These are phyloP conservation scores for Talaromyces stipitatus DNA, from an alignment of 495 filamentous ascomycete species.

Conservation along the genomic window DNA sequence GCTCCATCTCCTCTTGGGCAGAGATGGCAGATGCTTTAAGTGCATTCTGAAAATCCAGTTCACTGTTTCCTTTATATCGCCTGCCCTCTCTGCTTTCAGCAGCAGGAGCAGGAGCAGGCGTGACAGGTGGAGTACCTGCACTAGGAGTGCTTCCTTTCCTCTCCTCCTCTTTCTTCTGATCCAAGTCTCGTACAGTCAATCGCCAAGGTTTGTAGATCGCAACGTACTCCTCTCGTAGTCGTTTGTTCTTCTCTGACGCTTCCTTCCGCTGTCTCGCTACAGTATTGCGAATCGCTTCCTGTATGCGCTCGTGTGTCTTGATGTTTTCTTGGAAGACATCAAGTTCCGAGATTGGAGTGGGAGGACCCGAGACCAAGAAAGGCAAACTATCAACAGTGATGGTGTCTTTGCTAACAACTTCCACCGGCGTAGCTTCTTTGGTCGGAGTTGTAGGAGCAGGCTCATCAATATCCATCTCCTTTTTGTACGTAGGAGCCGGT, in stretches of 20 bases:
- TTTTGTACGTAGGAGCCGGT: constrained; percentile 13
- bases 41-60: constrained; percentile 70
- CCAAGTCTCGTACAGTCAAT: constrained; percentile 44
- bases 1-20: constrained; percentile 65
- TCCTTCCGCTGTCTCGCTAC: constrained; percentile 36
- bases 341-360: constrained; percentile 42
- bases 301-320: constrained; percentile 25
- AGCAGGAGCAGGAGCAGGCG: constrained; percentile 23
- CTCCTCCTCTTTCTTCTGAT: constrained; percentile 52
- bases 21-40: constrained; percentile 70
- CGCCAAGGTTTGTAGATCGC: constrained; percentile 42
- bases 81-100: constrained; percentile 47
- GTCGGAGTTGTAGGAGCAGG: constrained; percentile 14
- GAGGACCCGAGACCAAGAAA: constrained; percentile 39
- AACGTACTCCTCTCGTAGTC: constrained; percentile 33
- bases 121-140: constrained; percentile 41
- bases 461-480: constrained; percentile 17
- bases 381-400: constrained; percentile 36
- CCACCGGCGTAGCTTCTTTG: constrained; percentile 11
- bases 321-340: constrained; percentile 38
- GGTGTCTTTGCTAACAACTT: constrained; percentile 9
- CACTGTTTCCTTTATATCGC: constrained; percentile 57
- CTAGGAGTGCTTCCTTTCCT: constrained; percentile 41
- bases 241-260: constrained; percentile 31
- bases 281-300: constrained; percentile 24